These are phyloP conservation scores for Fusarium sp. DNA, from an alignment of 2,329 filamentous ascomycete genomes.

Conservation along the genomic window DNA sequence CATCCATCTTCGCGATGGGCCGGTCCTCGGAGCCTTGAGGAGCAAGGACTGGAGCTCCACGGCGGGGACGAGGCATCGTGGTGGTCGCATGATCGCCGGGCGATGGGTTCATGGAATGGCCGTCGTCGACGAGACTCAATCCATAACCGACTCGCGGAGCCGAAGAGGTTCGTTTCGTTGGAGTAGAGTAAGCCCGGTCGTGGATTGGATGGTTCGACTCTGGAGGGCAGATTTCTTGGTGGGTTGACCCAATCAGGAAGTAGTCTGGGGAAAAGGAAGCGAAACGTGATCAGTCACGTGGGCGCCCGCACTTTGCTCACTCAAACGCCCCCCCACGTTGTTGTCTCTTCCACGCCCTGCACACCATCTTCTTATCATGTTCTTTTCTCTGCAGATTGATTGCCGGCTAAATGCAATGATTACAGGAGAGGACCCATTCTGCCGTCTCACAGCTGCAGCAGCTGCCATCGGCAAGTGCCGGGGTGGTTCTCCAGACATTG, in stretches of 20 bases:
- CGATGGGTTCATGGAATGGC: conserved; percentile 46
- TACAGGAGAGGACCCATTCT: neutral
- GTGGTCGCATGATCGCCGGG: conserved; percentile 47
- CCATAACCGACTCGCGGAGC: conserved; percentile 36
- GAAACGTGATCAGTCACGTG: conserved; percentile 42
- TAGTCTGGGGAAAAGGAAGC: conserved; percentile 25
- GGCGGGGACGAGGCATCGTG: conserved; percentile 45
- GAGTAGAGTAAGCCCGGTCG: conserved; percentile 15
- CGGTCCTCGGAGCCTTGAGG: conserved; percentile 31
- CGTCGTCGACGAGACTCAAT: conserved; percentile 40
- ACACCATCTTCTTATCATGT: conserved; percentile 2
- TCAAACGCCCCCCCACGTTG: conserved; percentile 13
- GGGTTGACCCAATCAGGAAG: conserved; percentile 34
- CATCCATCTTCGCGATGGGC: conserved; percentile 42
- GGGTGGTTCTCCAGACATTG: neutral
- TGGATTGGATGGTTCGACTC: conserved; percentile 39
- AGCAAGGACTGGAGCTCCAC: conserved; percentile 42
- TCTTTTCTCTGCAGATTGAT: conserved; percentile 3
- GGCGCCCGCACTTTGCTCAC: rapidly evolving
- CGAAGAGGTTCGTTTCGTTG: neutral
- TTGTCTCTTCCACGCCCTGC: conserved; percentile 7
- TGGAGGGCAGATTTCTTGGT: conserved; percentile 37
- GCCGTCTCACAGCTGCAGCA: neutral
- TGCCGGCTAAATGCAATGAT: conserved; percentile 20
- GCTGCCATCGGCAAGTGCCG: neutral